Percentiles rank a stretch among this genome's conserved stretches.
These are phyloP conservation scores for Claviceps sp. DNA, from an alignment of 2,329 filamentous ascomycete genomes.

Conservation along the genomic window DNA sequence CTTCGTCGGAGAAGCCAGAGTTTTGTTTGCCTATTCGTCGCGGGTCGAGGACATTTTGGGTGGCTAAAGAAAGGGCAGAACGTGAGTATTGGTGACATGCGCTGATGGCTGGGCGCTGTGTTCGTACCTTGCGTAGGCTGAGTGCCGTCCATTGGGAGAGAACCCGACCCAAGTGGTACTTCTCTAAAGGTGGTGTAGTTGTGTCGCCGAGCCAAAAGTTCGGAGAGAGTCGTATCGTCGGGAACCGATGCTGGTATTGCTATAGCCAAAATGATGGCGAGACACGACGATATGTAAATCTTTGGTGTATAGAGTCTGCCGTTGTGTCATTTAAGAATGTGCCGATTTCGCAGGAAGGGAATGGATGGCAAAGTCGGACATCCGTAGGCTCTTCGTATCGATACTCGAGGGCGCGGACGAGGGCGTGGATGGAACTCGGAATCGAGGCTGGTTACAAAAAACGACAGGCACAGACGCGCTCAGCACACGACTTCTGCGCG, in stretches of 20 bases:
- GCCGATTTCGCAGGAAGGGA: neutral
- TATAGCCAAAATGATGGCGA: neutral
- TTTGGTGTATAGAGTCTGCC: neutral
- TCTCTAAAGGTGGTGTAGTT: neutral
- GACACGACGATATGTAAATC: neutral
- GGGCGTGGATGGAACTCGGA: neutral
- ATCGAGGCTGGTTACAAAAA: neutral
- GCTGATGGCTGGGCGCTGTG: neutral
- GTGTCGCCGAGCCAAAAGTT: neutral
- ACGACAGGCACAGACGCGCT: no score
- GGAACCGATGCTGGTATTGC: neutral
- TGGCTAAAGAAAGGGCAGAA: conserved; percentile 6
- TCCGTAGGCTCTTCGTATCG: no score
- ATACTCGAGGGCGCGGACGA: neutral
- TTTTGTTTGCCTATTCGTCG: conserved; percentile 66
- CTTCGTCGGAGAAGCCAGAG: conserved; percentile 69
- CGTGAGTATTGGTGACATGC: neutral
- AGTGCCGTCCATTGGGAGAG: conserved; percentile 29
- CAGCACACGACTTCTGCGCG: no score
- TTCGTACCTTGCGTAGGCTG: conserved; percentile 29
- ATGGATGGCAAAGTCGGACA: neutral
- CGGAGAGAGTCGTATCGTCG: neutral
- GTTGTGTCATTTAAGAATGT: neutral
- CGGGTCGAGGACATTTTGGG: conserved; percentile 52
- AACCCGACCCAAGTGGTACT: conserved; percentile 10